A percentile compares a stretch with the other conserved stretches of the same genome.
phyloP scores from a whole-genome alignment of 2,329 filamentous ascomycete species.

The Colletotrichum acutatum region DNA sequence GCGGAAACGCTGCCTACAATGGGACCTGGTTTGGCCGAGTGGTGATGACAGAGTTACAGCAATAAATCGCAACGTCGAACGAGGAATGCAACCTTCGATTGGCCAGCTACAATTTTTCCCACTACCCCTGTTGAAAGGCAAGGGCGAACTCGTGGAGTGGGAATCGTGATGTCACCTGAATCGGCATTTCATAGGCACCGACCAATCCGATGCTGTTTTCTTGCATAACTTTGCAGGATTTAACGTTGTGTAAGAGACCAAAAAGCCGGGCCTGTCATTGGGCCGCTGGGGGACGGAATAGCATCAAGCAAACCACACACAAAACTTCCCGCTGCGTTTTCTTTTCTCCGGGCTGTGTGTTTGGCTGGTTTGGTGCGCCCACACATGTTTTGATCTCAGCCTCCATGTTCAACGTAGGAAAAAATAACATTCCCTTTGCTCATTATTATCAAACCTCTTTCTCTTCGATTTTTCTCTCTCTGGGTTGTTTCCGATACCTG shows the following conservation, averaged over 20 bases:
- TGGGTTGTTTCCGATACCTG: background rate
- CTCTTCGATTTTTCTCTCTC: background rate
- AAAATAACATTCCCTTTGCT: background rate
- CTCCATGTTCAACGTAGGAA: background rate
- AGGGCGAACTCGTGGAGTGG: background rate
- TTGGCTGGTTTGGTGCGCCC: background rate
- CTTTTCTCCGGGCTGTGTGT: constrained; percentile 18
- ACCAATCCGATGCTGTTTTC: constrained; percentile 9
- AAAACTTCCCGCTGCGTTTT: constrained; percentile 5
- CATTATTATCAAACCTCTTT: background rate
- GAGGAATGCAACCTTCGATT: constrained; percentile 2
- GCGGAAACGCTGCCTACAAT: background rate
- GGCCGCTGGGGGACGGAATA: background rate
- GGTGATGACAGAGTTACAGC: constrained; percentile 8
- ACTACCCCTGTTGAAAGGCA: constrained; percentile 1
- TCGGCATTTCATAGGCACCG: background rate
- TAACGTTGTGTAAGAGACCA: constrained; percentile 7
- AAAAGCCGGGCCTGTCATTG: background rate
- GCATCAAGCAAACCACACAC: background rate
- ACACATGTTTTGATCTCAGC: background rate
- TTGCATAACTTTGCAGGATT: constrained; percentile 17
- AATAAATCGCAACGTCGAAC: background rate
- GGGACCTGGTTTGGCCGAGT: background rate
- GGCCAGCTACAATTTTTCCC: background rate
- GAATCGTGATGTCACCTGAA: constrained; percentile 31